Percentiles rank a stretch among this genome's conserved stretches.
These are phyloP conservation scores for Escovopsis sp. DNA, from an alignment of 2,329 filamentous ascomycete genomes.

Conservation along the genomic window DNA sequence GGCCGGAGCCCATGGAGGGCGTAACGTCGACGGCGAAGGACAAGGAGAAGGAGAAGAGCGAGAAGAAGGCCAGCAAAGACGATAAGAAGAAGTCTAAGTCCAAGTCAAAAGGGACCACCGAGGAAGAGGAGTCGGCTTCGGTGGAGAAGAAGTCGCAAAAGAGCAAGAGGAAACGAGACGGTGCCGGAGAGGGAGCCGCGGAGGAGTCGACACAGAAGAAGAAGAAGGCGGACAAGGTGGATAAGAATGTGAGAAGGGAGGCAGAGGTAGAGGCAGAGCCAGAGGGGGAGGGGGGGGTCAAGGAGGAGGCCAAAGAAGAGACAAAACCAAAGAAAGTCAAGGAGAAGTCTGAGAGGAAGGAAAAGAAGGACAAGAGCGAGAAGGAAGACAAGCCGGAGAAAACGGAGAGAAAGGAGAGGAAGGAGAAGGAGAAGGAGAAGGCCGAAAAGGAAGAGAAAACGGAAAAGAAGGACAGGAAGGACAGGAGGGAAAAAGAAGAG, in stretches of 20 bases:
- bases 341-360: not conserved
- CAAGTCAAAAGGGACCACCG: not conserved
- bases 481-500: slow-evolving; percentile 8
- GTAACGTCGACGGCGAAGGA: not conserved
- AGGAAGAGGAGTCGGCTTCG: not conserved
- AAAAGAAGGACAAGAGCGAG: slow-evolving; percentile 2
- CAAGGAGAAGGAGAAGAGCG: slow-evolving; percentile 11
- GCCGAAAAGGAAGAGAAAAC: slow-evolving; percentile 9
- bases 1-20: not conserved
- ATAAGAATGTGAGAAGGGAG: slow-evolving; percentile 1
- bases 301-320: slow-evolving; percentile 3
- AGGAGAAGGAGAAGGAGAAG: slow-evolving; percentile 3
- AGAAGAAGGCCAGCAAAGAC: not conserved
- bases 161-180: not conserved
- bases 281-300: not conserved
- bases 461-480: slow-evolving; percentile 8
- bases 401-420: slow-evolving; percentile 5
- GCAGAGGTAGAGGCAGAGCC: not conserved
- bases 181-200: slow-evolving; percentile 4
- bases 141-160: slow-evolving; percentile 6
- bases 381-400: slow-evolving; percentile 8
- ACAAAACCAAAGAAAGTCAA: not conserved
- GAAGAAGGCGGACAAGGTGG: slow-evolving; percentile 3
- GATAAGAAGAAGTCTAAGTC: slow-evolving; percentile 13
- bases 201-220: not conserved